phyloP scores from a whole-genome alignment of 2,329 filamentous ascomycete genomes.

The Aspergillus sergii region DNA sequence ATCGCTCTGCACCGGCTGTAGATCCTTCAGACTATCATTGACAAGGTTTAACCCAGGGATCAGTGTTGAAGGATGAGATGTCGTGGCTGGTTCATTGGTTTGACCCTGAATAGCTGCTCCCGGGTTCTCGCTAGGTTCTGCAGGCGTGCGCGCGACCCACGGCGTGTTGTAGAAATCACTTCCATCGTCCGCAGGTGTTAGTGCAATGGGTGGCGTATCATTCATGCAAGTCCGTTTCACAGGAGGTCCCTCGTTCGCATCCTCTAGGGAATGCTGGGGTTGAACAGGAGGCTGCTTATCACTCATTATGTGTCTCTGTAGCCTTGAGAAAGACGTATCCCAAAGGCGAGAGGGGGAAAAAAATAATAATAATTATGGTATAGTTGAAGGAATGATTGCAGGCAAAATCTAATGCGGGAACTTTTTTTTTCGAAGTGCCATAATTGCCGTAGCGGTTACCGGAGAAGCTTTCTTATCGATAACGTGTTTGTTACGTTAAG shows the following conservation, averaged over 20 bases:
- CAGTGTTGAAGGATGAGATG: slow-evolving; percentile 22
- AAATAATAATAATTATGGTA: not conserved
- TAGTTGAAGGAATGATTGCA: not conserved
- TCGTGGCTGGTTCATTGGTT: slow-evolving; percentile 15
- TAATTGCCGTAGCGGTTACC: slow-evolving; percentile 30
- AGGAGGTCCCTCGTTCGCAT: slow-evolving; percentile 24
- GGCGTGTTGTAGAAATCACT: slow-evolving; percentile 49
- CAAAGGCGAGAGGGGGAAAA: slow-evolving; percentile 9
- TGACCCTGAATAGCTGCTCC: slow-evolving; percentile 6
- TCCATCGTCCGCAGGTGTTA: slow-evolving; percentile 38
- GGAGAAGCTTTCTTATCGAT: slow-evolving; percentile 33
- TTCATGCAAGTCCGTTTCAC: slow-evolving; percentile 30
- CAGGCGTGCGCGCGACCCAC: slow-evolving; percentile 32
- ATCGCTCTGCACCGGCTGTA: slow-evolving; percentile 14
- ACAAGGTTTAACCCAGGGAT: slow-evolving; percentile 44
- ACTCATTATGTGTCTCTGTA: slow-evolving; percentile 26
- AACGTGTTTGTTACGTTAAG: slow-evolving; percentile 10
- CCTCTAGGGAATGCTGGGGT: slow-evolving; percentile 17
- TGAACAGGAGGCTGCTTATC: slow-evolving; percentile 20
- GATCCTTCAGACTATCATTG: slow-evolving; percentile 23
- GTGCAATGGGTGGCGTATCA: slow-evolving; percentile 34
- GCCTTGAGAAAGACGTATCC: not conserved
- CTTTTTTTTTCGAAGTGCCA: slow-evolving; percentile 31
- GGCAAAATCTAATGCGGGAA: slow-evolving; percentile 15
- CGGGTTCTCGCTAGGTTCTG: slow-evolving; percentile 15